phyloP scores from a whole-genome alignment of 2,329 filamentous ascomycete genomes.

The Colletotrichum scovillei region DNA sequence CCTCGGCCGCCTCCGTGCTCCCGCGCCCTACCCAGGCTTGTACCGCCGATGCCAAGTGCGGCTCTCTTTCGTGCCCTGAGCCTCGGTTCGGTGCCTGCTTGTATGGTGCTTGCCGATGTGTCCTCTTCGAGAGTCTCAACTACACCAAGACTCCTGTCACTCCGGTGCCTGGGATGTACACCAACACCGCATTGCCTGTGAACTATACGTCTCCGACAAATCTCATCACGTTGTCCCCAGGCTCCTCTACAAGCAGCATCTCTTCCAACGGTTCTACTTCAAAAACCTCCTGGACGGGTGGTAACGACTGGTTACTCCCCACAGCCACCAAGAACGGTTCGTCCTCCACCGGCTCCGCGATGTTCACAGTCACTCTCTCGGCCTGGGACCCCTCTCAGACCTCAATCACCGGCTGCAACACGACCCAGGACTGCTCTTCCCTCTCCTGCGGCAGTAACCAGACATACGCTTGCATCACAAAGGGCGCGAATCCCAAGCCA shows the following conservation, averaged over 20 bases:
- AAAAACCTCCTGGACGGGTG: not conserved
- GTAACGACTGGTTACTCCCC: not conserved
- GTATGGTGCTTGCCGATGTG: slow-evolving; percentile 5
- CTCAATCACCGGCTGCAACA: not conserved
- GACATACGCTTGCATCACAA: not conserved
- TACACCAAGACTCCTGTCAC: not conserved
- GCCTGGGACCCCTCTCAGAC: not conserved
- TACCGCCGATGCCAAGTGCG: not conserved
- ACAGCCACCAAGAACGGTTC: not conserved
- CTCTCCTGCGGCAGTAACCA: not conserved
- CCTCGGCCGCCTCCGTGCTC: not conserved
- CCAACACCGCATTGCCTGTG: not conserved
- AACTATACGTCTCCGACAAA: not conserved
- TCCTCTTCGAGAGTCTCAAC: not conserved
- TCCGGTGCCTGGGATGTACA: not conserved
- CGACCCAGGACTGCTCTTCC: not conserved
- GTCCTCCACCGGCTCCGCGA: not conserved
- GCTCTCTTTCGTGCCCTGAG: not conserved
- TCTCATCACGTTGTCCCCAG: not conserved
- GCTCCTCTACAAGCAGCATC: not conserved
- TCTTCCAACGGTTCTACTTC: not conserved
- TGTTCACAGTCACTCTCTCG: not conserved
- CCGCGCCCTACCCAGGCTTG: slow-evolving; percentile 9
- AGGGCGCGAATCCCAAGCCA: not conserved
- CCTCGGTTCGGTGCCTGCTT: not conserved